phyloP scores from a whole-genome alignment of 2,329 filamentous ascomycete species.

The Fusarium anthophilum region DNA sequence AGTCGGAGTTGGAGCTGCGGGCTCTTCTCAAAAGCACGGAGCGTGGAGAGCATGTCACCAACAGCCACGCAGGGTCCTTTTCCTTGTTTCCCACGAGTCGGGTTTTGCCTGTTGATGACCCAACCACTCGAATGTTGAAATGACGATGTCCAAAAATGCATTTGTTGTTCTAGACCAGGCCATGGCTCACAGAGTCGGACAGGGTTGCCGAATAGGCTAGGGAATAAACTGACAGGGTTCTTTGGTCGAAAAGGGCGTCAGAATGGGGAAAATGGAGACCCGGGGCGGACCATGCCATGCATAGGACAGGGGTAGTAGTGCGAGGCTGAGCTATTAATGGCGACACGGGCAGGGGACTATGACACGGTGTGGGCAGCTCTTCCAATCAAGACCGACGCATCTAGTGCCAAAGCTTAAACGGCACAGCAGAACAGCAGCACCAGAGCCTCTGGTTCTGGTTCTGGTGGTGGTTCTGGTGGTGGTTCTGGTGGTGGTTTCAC shows the following conservation, averaged over 20 bases:
- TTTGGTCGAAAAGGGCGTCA: background rate
- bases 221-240: background rate
- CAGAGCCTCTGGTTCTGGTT: background rate
- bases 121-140: constrained; percentile 3
- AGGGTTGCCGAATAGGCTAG: constrained; percentile 27
- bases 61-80: background rate
- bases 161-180: constrained; percentile 36
- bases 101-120: background rate
- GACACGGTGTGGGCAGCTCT: constrained; percentile 6
- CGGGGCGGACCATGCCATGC: constrained; percentile 16
- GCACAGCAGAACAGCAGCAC: constrained; percentile 13
- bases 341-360: constrained; percentile 5
- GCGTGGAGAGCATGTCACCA: background rate
- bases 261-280: constrained; percentile 15
- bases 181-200: constrained; percentile 24
- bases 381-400: constrained; percentile 1
- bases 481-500: background rate
- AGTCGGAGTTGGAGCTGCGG: background rate
- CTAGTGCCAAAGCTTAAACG: constrained; percentile 40
- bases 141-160: background rate
- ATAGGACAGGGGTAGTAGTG: background rate
- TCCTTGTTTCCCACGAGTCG: background rate
- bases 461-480: background rate
- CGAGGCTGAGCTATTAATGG: constrained; percentile 37
- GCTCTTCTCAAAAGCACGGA: background rate